Base-by-base conservation (phyloP, 768 basidiomycete genomes). In the Lactifluus volemus region DNA sequence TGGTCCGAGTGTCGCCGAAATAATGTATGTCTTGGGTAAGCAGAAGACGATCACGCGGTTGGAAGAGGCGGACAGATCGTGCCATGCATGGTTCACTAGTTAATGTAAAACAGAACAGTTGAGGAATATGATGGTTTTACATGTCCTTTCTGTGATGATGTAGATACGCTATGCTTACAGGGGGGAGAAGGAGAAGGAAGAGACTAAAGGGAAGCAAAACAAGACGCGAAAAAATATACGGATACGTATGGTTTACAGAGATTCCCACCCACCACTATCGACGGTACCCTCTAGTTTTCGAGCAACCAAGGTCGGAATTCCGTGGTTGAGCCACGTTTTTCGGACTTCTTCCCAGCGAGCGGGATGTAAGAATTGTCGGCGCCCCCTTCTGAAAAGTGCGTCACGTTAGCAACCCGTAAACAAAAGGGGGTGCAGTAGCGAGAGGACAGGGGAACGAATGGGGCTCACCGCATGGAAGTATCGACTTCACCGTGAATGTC, bases 401-500 rank as follows among this genome's bases (percentile, higher is more conserved):
- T 55, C 25, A 58, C 60, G 55, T 61, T 38, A 61, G 55, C 55
- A 38, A 19, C 12, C n/a, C 5, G 42, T 4, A 19, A 14, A 36
- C 45, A 47, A n/a, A 44, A 36, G 19, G 11, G 48, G 30, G 34
- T 7, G 49, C 7, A n/a, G 32, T 4, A 38, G 38, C 3, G 38
- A 11, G 32, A 34, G 17, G 45, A 49, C 41, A 39, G 9, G n/a
- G n/a, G 32, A 32, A 49, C 49, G 19, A 44, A 30, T 17, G 36
- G 9, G 19, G 69, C 79, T 59, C 67, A 92, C 94, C 92, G 84
- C 87, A 96, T 92, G 2, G 88, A 88, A 12, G 90, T 77, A 71
- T 98, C 96, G 2, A 92, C 81, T 68, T 98, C 97, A 1, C 96
- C 97, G 63, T 98, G 97, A 1, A 83, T 82, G 67, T 99, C 97